Percentiles rank a stretch among this genome's conserved stretches.
Evolutionary conservation across 75 land plant genomes (phyloP).

Genomic region (Gnetum montanum): DNA sequence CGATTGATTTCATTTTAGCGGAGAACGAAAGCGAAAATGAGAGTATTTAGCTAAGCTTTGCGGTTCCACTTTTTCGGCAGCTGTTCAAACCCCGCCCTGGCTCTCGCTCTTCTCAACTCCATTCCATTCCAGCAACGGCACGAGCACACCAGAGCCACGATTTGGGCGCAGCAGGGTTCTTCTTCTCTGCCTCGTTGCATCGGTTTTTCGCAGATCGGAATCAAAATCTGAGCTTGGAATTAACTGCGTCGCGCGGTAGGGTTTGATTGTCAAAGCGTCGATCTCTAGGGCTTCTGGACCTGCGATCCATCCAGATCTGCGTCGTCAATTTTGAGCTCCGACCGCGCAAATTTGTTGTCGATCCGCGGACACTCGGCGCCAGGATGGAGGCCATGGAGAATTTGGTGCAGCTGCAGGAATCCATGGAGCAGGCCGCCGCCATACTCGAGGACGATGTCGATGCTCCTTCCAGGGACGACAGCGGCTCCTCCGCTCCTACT

Average conservation of each 20-base stretch:
- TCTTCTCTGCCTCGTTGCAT: not conserved
- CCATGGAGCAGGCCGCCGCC: conserved; percentile 84
- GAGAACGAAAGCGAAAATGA: no score
- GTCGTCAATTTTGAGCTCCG: not conserved
- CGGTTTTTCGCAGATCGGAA: conserved; percentile 1
- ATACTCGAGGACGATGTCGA: conserved; percentile 80
- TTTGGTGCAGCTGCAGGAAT: conserved; percentile 68
- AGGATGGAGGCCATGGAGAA: conserved; percentile 90
- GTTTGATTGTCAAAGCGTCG: not conserved
- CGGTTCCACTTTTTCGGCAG: no score
- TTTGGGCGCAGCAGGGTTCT: no score
- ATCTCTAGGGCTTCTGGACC: not conserved
- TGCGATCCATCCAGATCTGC: no score
- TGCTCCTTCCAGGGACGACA: conserved; percentile 39
- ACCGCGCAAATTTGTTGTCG: not conserved
- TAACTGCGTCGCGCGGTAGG: conserved; percentile 5
- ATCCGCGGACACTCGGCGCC: not conserved
- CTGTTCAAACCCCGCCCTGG: no score
- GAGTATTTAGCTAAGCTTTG: no score
- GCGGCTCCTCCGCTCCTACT: conserved; percentile 45
- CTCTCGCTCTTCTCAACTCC: no score
- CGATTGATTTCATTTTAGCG: no score
- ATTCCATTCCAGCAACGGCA: no score
- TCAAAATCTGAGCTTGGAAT: not conserved
- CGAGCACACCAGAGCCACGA: no score